A percentile compares a stretch with the other conserved stretches of the same genome.
phyloP scores from a whole-genome alignment of 2,329 filamentous ascomycete species.

The Diaporthe sp. region DNA sequence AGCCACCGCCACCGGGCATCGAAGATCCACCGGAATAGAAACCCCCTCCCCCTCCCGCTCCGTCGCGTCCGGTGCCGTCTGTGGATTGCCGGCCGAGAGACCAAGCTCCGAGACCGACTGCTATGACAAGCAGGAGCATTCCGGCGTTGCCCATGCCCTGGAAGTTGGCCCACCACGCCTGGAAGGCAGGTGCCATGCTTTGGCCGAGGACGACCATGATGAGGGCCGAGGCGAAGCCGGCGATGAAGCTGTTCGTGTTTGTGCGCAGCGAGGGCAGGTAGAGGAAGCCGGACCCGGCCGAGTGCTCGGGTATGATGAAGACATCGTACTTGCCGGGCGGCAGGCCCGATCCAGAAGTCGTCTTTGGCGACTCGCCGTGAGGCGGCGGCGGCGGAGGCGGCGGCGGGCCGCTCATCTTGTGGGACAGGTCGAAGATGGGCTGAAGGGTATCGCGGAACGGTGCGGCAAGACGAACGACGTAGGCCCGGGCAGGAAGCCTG shows the following conservation, averaged over 20 bases:
- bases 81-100: slow-evolving; percentile 75
- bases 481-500: not conserved
- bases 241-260: slow-evolving; percentile 90
- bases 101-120: slow-evolving; percentile 85
- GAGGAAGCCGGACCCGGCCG: slow-evolving; percentile 88
- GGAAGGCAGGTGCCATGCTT: slow-evolving; percentile 79
- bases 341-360: slow-evolving; percentile 72
- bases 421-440: slow-evolving; percentile 27
- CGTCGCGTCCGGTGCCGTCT: slow-evolving; percentile 53
- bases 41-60: slow-evolving; percentile 35
- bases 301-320: slow-evolving; percentile 95
- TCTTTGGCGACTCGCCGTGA: slow-evolving; percentile 83
- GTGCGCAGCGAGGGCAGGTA: slow-evolving; percentile 93
- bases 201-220: slow-evolving; percentile 80
- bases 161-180: slow-evolving; percentile 79
- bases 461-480: not conserved
- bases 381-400: slow-evolving; percentile 89
- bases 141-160: slow-evolving; percentile 80
- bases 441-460: slow-evolving; percentile 12
- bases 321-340: slow-evolving; percentile 96
- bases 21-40: slow-evolving; percentile 42
- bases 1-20: slow-evolving; percentile 39
- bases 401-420: slow-evolving; percentile 61
- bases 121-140: slow-evolving; percentile 78
- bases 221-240: slow-evolving; percentile 84